phyloP scores from a whole-genome alignment of 2,329 filamentous ascomycete genomes.

The Calonectria crousiana region DNA sequence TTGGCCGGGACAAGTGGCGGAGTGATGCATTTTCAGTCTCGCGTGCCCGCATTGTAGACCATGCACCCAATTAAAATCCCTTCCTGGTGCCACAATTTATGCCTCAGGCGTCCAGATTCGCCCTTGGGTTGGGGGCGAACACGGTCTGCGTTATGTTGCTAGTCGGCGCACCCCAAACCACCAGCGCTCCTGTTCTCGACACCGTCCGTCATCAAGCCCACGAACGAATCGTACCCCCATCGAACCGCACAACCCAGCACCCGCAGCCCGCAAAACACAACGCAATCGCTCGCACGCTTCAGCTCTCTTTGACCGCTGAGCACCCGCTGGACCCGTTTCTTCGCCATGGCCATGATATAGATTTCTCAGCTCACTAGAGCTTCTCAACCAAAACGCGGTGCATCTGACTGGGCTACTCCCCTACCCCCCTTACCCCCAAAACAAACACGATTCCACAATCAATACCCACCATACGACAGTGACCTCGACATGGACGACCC shows the following conservation, averaged over 20 bases:
- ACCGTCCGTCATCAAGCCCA: constrained; percentile 39
- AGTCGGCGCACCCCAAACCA: constrained; percentile 43
- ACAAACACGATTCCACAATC: constrained; percentile 28
- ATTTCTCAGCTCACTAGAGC: constrained; percentile 43
- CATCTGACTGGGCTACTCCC: constrained; percentile 37
- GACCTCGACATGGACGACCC: constrained; percentile 69
- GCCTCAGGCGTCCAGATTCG: constrained; percentile 41
- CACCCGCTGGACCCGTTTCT: constrained; percentile 17
- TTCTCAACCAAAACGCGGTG: constrained; percentile 31
- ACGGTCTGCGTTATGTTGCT: constrained; percentile 42
- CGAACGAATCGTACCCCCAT: constrained; percentile 33
- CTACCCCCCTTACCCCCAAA: constrained; percentile 34
- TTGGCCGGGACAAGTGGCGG: constrained; percentile 36
- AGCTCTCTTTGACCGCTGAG: constrained; percentile 40
- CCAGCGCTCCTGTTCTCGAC: constrained; percentile 41
- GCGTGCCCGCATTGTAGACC: constrained; percentile 28
- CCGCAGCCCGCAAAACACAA: constrained; percentile 28
- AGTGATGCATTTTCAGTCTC: constrained; percentile 40
- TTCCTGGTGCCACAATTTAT: background rate
- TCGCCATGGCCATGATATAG: constrained; percentile 45
- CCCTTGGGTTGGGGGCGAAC: constrained; percentile 38
- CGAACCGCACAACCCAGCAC: constrained; percentile 27
- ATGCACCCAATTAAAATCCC: constrained; percentile 33
- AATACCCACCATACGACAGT: constrained; percentile 53
- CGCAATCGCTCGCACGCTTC: constrained; percentile 30